A percentile compares a stretch with the other conserved stretches of the same genome.
Evolutionary conservation across 1,284 basidiomycete genomes (phyloP).

Genomic region (Fistulina hepatica): DNA sequence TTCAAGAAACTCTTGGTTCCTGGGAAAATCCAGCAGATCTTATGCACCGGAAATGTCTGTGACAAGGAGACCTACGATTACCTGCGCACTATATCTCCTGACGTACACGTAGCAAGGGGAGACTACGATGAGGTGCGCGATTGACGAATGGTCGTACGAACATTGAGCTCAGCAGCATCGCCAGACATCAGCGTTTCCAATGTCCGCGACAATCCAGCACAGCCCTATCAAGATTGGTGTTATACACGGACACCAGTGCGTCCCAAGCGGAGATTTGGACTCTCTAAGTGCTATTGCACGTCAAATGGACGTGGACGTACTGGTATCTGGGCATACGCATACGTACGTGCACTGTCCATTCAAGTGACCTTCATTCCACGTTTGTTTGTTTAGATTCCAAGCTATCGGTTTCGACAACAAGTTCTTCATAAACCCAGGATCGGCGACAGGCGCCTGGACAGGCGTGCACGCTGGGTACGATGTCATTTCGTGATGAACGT

Average conservation of each 20-base stretch:
- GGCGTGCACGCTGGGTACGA: constrained; percentile 59
- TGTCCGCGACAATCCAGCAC: constrained; percentile 76
- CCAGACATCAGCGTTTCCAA: constrained; percentile 64
- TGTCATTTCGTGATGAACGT: too few species aligned
- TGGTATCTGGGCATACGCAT: constrained; percentile 91
- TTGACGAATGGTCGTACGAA: not conserved
- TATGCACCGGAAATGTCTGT: constrained; percentile 96
- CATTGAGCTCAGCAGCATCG: not conserved
- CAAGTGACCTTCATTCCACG: not conserved
- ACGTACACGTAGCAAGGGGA: constrained; percentile 86
- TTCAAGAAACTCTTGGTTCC: constrained; percentile 96
- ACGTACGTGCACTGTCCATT: constrained; percentile 42
- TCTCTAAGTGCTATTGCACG: constrained; percentile 80
- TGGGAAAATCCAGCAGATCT: constrained; percentile 96
- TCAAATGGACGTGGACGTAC: constrained; percentile 95
- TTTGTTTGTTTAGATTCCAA: constrained; percentile 61
- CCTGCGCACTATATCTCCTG: constrained; percentile 91
- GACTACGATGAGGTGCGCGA: constrained; percentile 86
- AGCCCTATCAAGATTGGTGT: constrained; percentile 87
- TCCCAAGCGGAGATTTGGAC: constrained; percentile 88
- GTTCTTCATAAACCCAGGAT: constrained; percentile 96
- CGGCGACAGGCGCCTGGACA: constrained; percentile 91
- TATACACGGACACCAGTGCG: constrained; percentile 90
- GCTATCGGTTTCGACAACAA: constrained; percentile 84
- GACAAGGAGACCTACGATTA: constrained; percentile 98